Base-by-base conservation (phyloP, 176 grass and related monocot species). In the Panicum miliaceum region DNA sequence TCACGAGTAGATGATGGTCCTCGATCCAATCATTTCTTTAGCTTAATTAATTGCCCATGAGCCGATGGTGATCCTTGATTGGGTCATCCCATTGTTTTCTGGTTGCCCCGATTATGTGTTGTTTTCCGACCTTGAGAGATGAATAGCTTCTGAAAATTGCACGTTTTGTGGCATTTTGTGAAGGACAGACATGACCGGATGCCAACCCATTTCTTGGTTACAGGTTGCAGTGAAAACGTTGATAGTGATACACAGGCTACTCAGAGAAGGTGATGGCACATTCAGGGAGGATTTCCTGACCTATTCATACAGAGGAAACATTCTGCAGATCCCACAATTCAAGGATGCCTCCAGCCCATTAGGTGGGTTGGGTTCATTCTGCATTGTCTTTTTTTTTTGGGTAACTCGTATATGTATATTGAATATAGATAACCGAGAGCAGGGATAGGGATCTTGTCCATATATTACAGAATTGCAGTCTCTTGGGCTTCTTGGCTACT, bases 201-300 rank as follows among this genome's bases (percentile, higher is more conserved):
- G 20, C 45, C 61, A 29, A 76, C 41, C 34, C 15, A 15, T 81
- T 37, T 71, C 20, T 71, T 64, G 37, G 26, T 75, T 80, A 66
- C 89, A 98, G 93, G 96, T 98, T 73, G 96, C 96, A 40, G 48
- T 98, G 83, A 98, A 98, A 85, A 92, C 93, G 69, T 5, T 98
- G 85, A 93, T 98, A 92, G 93, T 98, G 71, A 90, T 98, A 77
- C 96, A 95, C 60, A 93, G 91, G 64, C 61, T 92, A 58, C 37
- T 98, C 18, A 93, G 96, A 85, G 96, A 98, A 87, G 93, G 96
- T 19, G 96, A 98, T 63, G 89, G 87, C 68, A 90, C 93, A 80
- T 95, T 95, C 77, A 93, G 81, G 71, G 96, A 95, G 36, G 96
- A 95, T 46, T 88, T 98, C 71, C 64, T 98, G 83, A 98, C 47